Percentiles rank a stretch among this genome's conserved stretches.
Conservation (phyloP, 2,329 filamentous ascomycete species). For the Trichoderma pleuroti region DNA sequence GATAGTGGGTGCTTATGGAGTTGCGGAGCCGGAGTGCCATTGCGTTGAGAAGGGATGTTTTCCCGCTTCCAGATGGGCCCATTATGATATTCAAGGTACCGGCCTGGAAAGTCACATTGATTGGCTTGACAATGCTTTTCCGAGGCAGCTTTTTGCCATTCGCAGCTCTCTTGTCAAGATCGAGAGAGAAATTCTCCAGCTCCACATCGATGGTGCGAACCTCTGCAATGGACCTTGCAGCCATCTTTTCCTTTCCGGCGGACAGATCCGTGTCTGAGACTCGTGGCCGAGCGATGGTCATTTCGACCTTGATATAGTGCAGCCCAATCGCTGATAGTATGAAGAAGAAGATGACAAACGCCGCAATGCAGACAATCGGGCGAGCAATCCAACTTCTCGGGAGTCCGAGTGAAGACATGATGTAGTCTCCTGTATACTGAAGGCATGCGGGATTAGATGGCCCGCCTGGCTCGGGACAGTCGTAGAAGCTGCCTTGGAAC, state of each 20-base stretch:
- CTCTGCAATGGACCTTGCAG: conserved; percentile 46
- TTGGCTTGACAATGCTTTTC: conserved; percentile 62
- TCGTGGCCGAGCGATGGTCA: conserved; percentile 64
- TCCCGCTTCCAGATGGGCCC: conserved; percentile 75
- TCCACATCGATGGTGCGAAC: conserved; percentile 61
- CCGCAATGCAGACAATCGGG: conserved; percentile 60
- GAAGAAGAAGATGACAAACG: conserved; percentile 63
- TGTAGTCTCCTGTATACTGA: conserved; percentile 65
- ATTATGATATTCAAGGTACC: conserved; percentile 73
- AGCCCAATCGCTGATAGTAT: conserved; percentile 58
- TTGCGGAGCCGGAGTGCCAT: conserved; percentile 66
- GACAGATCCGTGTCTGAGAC: conserved; percentile 59
- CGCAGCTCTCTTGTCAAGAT: conserved; percentile 58
- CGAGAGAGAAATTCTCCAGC: conserved; percentile 61
- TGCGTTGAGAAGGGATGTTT: conserved; percentile 69
- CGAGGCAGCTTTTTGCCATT: conserved; percentile 49
- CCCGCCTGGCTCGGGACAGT: conserved; percentile 64
- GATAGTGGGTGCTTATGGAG: conserved; percentile 60
- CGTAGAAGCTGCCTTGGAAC: conserved; percentile 68
- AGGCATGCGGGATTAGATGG: conserved; percentile 60
- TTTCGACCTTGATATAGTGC: conserved; percentile 62
- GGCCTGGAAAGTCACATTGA: conserved; percentile 64
- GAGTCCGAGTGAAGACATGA: conserved; percentile 67
- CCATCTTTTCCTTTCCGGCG: conserved; percentile 68
- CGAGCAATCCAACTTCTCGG: conserved; percentile 63